Evolutionary conservation across 768 basidiomycete genomes (phyloP).

Genomic region (Tylopilus plumbeoviolaceoides): DNA sequence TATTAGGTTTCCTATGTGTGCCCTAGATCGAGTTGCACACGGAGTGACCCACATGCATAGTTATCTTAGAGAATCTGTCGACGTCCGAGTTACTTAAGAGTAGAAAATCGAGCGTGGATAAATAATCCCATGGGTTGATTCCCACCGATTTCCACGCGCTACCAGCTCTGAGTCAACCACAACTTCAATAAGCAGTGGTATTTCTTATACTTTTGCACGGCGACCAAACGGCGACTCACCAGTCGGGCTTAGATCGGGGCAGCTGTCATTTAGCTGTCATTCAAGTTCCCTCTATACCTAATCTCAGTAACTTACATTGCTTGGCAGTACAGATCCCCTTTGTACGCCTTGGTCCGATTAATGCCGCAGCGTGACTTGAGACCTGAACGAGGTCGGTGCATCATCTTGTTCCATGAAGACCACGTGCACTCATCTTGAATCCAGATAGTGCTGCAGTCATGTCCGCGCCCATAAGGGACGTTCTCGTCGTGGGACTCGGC

Average conservation of each 20-base stretch:
- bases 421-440: background rate
- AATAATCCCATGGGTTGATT: too few species aligned
- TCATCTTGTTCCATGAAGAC: background rate
- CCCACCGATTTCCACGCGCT: too few species aligned
- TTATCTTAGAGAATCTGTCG: too few species aligned
- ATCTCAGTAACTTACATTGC: background rate
- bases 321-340: background rate
- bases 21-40: too few species aligned
- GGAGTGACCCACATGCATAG: too few species aligned
- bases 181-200: too few species aligned
- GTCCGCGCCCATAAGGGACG: conserved; percentile 36
- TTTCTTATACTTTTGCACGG: too few species aligned
- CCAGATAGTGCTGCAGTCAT: background rate
- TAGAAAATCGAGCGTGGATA: too few species aligned
- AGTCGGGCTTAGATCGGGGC: background rate
- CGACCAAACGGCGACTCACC: too few species aligned
- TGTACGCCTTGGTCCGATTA: background rate
- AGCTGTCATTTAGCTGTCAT: background rate
- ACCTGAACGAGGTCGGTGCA: background rate
- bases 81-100: too few species aligned
- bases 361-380: background rate
- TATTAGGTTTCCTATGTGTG: too few species aligned
- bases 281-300: background rate
- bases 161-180: too few species aligned
- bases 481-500: conserved; percentile 61